Evolutionary conservation across 768 basidiomycete species (phyloP), one percentile per base, ranked within the genome.

Genomic region (Lyophyllum shimeji): DNA sequence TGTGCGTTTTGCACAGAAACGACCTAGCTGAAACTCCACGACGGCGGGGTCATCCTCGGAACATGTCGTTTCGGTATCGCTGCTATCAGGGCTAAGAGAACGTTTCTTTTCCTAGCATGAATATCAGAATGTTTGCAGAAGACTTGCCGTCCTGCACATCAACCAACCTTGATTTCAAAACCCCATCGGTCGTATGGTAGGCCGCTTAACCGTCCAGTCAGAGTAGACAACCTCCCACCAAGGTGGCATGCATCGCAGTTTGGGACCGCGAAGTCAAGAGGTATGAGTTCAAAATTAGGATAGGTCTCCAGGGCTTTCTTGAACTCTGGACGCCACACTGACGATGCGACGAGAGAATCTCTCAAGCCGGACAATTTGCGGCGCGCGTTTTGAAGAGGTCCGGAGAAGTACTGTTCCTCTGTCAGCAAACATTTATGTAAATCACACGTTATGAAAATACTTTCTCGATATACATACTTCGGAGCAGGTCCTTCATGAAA

Each of bases 231-330:
- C 56, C 90, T 80, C 18, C 84, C 81, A 39, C 86, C 83, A 29
- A 93, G 76, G 69, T 87, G 82, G 67, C 94, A 96, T 20, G 91
- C 93, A 69, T 95, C 90, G 65, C 94, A 97, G 17, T 74, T 73
- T 1, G 85, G 83, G 20, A 83, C 70, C 13, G 83, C 70, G 61
- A 84, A 84, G 15, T 82, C 74, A 52, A 93, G 68, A 23, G 63
- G 63, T 23, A 74, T 60, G 37, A 90, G 65, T 17, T 79, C 73
- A 52, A 93, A 82, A 1, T 79, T 72, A 0, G 94, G 93, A 67
- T 85, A 87, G 47, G 60, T 81, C 64, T 89, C 82, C 13, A 97
- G 68, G 2, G 76, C 65, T 40, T 76, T 78, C 61, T 82, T 90
- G 73, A 89, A 92, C 11, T 80, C 76, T 1, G 85, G 77, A 54